These are phyloP conservation scores for Ailanthus altissimus DNA, from an alignment of 345 rosid species.

Conservation along the genomic window DNA sequence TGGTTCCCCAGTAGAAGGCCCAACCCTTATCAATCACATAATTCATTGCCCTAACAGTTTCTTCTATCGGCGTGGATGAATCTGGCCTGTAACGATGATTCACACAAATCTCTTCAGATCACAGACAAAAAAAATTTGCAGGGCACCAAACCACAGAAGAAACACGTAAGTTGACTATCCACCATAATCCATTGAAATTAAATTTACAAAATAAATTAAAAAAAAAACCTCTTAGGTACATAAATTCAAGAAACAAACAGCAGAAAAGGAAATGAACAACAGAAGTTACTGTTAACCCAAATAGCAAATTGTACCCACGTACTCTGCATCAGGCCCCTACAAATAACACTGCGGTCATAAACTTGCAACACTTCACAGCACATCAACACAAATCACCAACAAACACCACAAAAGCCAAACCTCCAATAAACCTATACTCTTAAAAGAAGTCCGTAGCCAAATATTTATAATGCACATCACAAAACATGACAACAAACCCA, in stretches of 20 bases:
- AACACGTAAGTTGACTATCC: too few relatives aligned
- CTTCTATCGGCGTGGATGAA: conserved; percentile 81
- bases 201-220: neutral
- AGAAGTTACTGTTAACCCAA: neutral
- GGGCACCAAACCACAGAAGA: neutral
- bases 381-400: neutral
- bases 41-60: conserved; percentile 97
- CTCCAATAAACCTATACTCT: neutral
- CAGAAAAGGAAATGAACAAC: neutral
- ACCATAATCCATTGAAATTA: neutral
- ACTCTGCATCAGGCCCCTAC: neutral
- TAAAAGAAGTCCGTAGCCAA: neutral
- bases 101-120: conserved; percentile 3
- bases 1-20: conserved; percentile 99
- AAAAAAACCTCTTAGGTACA: too few relatives aligned
- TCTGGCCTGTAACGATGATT: conserved; percentile 66
- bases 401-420: neutral
- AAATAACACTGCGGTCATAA: conserved; percentile 1
- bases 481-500: neutral
- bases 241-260: neutral
- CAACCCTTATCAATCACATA: conserved; percentile 92
- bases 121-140: neutral
- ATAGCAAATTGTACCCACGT: neutral
- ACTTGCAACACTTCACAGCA: neutral
- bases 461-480: neutral